A percentile compares a stretch with the other conserved stretches of the same genome.
Evolutionary conservation across 176 grass and related monocot genomes (phyloP).

Genomic region (Carex pumila): DNA sequence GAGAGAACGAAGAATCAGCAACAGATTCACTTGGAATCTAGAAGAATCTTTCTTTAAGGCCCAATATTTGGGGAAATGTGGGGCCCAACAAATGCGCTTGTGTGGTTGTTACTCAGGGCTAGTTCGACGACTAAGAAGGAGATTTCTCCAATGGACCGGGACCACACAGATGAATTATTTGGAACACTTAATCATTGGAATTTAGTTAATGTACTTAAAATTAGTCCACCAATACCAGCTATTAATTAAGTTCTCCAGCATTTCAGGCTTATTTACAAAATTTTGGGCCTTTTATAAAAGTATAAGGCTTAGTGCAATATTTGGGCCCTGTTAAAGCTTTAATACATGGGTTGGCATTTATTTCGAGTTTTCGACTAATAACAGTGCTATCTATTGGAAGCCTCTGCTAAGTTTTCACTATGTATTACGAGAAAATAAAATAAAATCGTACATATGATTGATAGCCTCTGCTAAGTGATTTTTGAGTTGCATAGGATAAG

Average conservation of each 20-base stretch:
- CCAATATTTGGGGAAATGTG: neutral
- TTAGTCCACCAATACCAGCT: neutral
- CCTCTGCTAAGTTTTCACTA: too few species aligned
- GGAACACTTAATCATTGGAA: neutral
- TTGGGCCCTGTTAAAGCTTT: too few species aligned
- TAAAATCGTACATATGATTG: constrained; percentile 50
- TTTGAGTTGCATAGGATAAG: too few species aligned
- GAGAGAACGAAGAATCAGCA: neutral
- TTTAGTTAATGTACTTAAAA: neutral
- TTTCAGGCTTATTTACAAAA: too few species aligned
- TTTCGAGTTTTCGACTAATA: constrained; percentile 38
- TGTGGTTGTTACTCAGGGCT: neutral
- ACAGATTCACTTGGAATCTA: constrained; percentile 1
- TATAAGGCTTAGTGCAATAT: too few species aligned
- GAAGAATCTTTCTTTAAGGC: neutral
- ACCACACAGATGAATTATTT: neutral
- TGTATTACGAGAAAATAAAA: neutral
- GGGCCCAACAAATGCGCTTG: neutral
- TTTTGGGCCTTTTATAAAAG: too few species aligned
- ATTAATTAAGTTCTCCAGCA: too few species aligned
- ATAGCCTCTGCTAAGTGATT: constrained; percentile 55
- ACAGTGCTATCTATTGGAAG: constrained; percentile 49
- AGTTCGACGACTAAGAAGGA: neutral
- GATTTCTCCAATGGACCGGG: neutral
- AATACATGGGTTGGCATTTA: constrained; percentile 31